Conservation (phyloP, 345 rosid species). For the Geranium brycei region DNA sequence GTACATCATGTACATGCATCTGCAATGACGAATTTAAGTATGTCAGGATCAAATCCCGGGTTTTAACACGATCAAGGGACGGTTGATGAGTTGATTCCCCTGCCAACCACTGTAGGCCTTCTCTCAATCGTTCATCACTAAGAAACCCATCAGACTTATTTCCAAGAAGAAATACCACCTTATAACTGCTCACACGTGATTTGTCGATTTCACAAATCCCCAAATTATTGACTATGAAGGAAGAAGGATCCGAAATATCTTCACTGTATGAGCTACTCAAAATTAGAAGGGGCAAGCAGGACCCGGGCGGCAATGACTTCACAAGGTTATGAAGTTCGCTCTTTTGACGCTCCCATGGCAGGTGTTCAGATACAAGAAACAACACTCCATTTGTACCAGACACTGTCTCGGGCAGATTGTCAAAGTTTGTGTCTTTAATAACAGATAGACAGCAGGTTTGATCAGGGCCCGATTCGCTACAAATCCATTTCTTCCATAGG, state of each 20-base stretch:
- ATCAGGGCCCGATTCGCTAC: conserved; percentile 27
- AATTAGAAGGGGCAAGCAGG: conserved; percentile 69
- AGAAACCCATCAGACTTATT: conserved; percentile 44
- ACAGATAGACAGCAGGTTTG: conserved; percentile 57
- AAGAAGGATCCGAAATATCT: conserved; percentile 28
- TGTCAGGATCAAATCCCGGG: conserved; percentile 43
- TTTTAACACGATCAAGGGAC: conserved; percentile 33
- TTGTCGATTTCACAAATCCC: conserved; percentile 57
- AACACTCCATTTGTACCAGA: conserved; percentile 71
- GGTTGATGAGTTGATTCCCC: conserved; percentile 63
- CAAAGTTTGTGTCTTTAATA: conserved; percentile 35
- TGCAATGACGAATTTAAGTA: conserved; percentile 39
- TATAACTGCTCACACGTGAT: conserved; percentile 43
- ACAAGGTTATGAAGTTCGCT: conserved; percentile 43
- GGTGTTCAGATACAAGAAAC: conserved; percentile 48
- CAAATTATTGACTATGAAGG: conserved; percentile 29
- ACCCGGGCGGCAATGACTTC: conserved; percentile 45
- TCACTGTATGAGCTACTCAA: conserved; percentile 33
- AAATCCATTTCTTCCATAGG: conserved; percentile 69
- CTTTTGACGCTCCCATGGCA: conserved; percentile 58
- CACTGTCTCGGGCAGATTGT: conserved; percentile 22
- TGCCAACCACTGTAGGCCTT: conserved; percentile 83
- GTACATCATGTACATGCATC: conserved; percentile 30
- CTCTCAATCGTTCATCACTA: conserved; percentile 49
- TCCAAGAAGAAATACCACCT: conserved; percentile 44